phyloP scores from a whole-genome alignment of 2,329 filamentous ascomycete species.

The Huntiella moniliformis region DNA sequence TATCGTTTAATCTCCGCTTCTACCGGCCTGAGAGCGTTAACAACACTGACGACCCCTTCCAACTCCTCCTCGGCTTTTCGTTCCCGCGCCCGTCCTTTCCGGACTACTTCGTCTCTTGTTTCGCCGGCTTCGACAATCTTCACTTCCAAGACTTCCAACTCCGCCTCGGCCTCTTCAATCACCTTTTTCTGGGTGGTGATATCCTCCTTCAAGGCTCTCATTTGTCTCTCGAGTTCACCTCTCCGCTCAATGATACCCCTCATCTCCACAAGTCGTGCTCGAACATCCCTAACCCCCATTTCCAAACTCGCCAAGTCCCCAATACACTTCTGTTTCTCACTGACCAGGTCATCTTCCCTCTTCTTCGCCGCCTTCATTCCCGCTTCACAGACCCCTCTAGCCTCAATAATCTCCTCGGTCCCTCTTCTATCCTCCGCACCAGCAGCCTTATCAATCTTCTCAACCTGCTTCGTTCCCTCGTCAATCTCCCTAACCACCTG shows the following conservation, averaged over 20 bases:
- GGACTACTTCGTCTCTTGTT: conserved; percentile 57
- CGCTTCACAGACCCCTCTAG: conserved; percentile 48
- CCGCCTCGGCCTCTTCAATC: conserved; percentile 50
- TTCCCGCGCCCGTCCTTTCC: conserved; percentile 53
- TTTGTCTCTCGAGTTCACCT: conserved; percentile 46
- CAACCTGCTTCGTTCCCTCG: conserved; percentile 53
- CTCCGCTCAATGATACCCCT: conserved; percentile 68
- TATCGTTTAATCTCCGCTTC: conserved; percentile 68
- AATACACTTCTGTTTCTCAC: conserved; percentile 53
- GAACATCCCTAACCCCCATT: conserved; percentile 56
- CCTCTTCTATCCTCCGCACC: conserved; percentile 19
- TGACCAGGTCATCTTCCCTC: conserved; percentile 43
- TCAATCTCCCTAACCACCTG: conserved; percentile 55
- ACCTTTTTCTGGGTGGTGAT: conserved; percentile 48
- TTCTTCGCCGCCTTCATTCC: conserved; percentile 46
- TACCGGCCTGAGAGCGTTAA: conserved; percentile 58
- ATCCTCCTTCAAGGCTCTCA: conserved; percentile 53
- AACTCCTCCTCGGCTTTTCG: conserved; percentile 52
- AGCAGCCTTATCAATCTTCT: conserved; percentile 46
- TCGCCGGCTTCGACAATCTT: conserved; percentile 57
- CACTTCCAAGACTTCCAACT: conserved; percentile 56
- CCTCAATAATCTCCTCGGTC: conserved; percentile 66
- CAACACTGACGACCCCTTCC: conserved; percentile 50
- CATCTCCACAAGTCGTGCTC: conserved; percentile 51
- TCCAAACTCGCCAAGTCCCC: conserved; percentile 52